These are phyloP conservation scores for Micractinium conductrix DNA, from an alignment of 139 green algal genomes.

Conservation along the genomic window DNA sequence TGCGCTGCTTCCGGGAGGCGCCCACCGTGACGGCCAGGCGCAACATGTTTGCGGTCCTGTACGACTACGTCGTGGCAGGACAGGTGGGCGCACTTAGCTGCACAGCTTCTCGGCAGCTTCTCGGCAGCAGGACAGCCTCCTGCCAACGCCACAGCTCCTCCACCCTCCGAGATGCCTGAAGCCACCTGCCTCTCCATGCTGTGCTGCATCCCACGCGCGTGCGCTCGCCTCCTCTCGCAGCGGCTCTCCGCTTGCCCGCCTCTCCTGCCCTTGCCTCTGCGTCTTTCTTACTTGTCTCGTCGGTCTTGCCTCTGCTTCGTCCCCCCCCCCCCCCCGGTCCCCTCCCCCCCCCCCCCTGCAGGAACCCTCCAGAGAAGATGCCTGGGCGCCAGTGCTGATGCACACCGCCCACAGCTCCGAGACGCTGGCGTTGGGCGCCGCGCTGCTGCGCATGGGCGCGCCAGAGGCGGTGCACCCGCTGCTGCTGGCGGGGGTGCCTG, in stretches of 20 bases:
- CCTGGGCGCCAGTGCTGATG: slow-evolving; percentile 28
- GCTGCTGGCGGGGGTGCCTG: slow-evolving; percentile 19
- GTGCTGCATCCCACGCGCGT: too few relatives aligned
- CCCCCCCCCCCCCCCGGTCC: background rate
- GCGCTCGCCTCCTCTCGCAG: too few relatives aligned
- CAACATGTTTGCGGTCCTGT: slow-evolving; percentile 39
- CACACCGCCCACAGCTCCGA: slow-evolving; percentile 29
- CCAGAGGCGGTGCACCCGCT: slow-evolving; percentile 39
- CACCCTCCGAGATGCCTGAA: too few relatives aligned
- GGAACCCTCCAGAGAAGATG: background rate
- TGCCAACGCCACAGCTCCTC: background rate
- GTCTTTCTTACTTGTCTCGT: too few relatives aligned
- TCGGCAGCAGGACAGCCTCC: too few relatives aligned
- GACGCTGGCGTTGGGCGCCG: slow-evolving; percentile 29
- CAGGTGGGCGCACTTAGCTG: slow-evolving; percentile 13
- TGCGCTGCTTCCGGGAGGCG: slow-evolving; percentile 37
- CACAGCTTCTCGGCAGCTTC: background rate
- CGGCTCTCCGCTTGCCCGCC: too few relatives aligned
- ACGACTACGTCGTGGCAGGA: slow-evolving; percentile 26
- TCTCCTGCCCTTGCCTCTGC: too few relatives aligned
- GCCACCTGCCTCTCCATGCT: too few relatives aligned
- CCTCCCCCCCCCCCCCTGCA: background rate
- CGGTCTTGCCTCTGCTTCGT: too few relatives aligned
- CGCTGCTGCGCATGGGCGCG: slow-evolving; percentile 31
- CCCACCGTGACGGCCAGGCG: slow-evolving; percentile 23